Evolutionary conservation across 768 basidiomycete species (phyloP).

Genomic region (Boletus rufocinnamomeus): DNA sequence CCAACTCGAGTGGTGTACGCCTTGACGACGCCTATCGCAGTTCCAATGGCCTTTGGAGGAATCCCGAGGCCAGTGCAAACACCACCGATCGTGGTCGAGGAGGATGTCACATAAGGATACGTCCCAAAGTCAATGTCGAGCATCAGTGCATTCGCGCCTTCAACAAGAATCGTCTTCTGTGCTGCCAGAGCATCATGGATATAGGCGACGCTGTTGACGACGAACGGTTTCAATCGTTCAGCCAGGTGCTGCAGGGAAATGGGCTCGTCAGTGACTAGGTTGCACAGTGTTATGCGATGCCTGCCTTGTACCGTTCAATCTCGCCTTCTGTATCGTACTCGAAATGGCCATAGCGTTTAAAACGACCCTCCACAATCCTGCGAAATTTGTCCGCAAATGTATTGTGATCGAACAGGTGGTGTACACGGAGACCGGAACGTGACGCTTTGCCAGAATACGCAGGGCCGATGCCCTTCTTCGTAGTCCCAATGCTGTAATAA

Average conservation of each 20-base stretch:
- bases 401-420: conserved; percentile 89
- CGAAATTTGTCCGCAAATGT: conserved; percentile 91
- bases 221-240: conserved; percentile 80
- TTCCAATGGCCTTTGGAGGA: conserved; percentile 86
- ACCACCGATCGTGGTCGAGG: conserved; percentile 90
- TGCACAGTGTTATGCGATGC: conserved; percentile 8
- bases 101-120: conserved; percentile 97
- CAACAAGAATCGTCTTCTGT: conserved; percentile 84
- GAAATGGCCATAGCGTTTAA: conserved; percentile 97
- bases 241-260: conserved; percentile 64
- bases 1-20: conserved; percentile 99
- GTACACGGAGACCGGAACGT: conserved; percentile 91
- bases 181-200: conserved; percentile 76
- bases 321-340: conserved; percentile 99
- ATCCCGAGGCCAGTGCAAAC: conserved; percentile 98
- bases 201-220: conserved; percentile 85
- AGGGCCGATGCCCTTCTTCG: conserved; percentile 97
- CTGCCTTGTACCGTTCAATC: conserved; percentile 87
- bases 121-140: conserved; percentile 98
- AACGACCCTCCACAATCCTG: conserved; percentile 92
- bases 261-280: neutral
- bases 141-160: conserved; percentile 99
- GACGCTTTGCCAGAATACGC: conserved; percentile 98
- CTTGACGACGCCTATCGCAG: conserved; percentile 90
- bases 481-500: conserved; percentile 84